Percentiles rank a stretch among this genome's conserved stretches.
phyloP scores from a whole-genome alignment of 306 rosid genomes.

The Acacia confusa region DNA sequence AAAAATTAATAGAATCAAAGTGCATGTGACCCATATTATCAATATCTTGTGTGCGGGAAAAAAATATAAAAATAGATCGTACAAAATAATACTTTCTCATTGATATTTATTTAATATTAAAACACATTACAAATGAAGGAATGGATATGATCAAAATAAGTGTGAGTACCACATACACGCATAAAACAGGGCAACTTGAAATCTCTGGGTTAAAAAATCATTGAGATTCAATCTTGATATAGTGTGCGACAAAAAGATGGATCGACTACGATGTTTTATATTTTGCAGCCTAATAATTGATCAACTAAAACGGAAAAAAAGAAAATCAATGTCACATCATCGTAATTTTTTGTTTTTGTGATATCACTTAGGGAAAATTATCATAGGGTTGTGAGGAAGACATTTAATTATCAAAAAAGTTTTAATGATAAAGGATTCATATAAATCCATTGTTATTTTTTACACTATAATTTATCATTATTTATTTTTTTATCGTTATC shows the following conservation, averaged over 20 bases:
- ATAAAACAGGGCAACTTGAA: slow-evolving; percentile 8
- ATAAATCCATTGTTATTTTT: too few relatives aligned
- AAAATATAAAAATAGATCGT: neutral
- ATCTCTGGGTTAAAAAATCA: neutral
- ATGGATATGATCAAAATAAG: slow-evolving; percentile 2
- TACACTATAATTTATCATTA: too few relatives aligned
- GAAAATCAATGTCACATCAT: neutral
- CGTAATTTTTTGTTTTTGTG: neutral
- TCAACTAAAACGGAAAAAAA: neutral
- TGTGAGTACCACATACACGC: neutral
- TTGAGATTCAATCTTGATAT: neutral
- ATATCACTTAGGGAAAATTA: neutral
- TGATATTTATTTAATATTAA: neutral
- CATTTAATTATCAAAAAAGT: too few relatives aligned
- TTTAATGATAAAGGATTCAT: too few relatives aligned
- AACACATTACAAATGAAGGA: neutral
- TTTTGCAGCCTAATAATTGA: neutral
- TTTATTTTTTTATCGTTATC: accelerated
- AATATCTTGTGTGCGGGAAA: neutral
- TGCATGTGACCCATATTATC: neutral
- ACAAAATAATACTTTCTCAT: neutral
- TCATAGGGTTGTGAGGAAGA: too few relatives aligned
- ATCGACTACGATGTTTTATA: neutral
- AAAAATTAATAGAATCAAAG: neutral
- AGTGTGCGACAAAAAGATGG: neutral